Base-by-base conservation (phyloP, 2,329 filamentous ascomycete species). In the Bipolaris gigantea region DNA sequence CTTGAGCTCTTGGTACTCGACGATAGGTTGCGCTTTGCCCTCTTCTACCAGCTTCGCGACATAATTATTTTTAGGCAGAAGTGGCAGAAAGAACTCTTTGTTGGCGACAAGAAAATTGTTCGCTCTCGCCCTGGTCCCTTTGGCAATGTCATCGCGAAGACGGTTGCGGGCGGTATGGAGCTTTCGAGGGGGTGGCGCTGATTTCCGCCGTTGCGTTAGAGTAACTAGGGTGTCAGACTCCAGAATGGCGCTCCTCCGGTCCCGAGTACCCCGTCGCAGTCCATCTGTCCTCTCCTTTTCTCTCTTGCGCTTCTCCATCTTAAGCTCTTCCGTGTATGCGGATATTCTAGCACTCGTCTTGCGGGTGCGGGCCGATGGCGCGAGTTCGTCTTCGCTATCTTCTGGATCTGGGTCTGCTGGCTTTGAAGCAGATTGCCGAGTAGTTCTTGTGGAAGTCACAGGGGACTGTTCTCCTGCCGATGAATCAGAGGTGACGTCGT, bases 81-180 rank as follows among this genome's bases (percentile, higher is more conserved):
- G 61, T 0, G 79, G 78, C n/a, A 77, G 60, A 60, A 82, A 81
- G 41, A 72, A 71, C 16, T 79, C 70, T 54, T 77, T 75, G 60
- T 81, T 70, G 15, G 73, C 72, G 4, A 79, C 58, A 5, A 81
- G 66, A 59, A 80, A 82, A 6, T 74, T 74, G 61, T 79, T 74
- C 2, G 76, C 74, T 58, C 76, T 80, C 1, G 68, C 72, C 59
- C 76, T 79, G 5, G 77, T 77, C 54, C 71, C 62, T 13, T 65
- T 63, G 1, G 71, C 72, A 44, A 80, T 80, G 5, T 76, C 76
- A 4, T 73, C 67, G 23, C 77, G 73, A 10, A 79, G 68, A 8
- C 70, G 68, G 16, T 57, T 65, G 2, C 78, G 75, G n/a, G 75
- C 71, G 2, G 77, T 77, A 30, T 75, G 67, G 5, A 64, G 61